Conservation (phyloP, 2,329 filamentous ascomycete species). For the Calonectria pteridis region DNA sequence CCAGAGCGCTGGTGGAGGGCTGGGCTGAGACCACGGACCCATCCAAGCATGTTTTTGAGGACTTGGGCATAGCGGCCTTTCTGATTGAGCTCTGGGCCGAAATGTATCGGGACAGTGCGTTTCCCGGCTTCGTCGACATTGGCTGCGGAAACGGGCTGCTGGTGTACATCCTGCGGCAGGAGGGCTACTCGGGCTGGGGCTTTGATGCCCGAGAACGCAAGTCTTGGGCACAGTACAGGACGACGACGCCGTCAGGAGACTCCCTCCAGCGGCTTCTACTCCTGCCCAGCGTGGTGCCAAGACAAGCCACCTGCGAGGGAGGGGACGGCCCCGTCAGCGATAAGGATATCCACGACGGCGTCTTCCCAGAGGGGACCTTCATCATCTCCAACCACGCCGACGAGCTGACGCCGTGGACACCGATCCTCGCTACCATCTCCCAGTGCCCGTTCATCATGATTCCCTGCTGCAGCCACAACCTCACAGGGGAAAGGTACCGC, state of each 20-base stretch:
- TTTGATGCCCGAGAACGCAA: conserved; percentile 91
- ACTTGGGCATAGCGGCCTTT: conserved; percentile 90
- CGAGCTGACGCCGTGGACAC: conserved; percentile 96
- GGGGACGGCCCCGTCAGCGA: conserved; percentile 25
- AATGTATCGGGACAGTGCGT: conserved; percentile 75
- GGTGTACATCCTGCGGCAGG: conserved; percentile 82
- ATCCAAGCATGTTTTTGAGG: conserved; percentile 94
- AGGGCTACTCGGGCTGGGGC: conserved; percentile 89
- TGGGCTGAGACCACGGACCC: conserved; percentile 94
- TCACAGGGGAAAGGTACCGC: conserved; percentile 81
- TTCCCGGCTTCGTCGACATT: conserved; percentile 95
- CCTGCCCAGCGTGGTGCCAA: conserved; percentile 58
- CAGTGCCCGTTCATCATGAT: conserved; percentile 89
- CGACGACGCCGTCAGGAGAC: conserved; percentile 44
- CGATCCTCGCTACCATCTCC: conserved; percentile 83
- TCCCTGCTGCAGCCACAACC: conserved; percentile 92
- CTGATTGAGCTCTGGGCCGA: conserved; percentile 90
- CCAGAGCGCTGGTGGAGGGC: conserved; percentile 73
- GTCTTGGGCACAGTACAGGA: conserved; percentile 82
- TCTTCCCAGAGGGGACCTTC: conserved; percentile 82
- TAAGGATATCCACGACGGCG: conserved; percentile 65
- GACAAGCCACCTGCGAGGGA: conserved; percentile 26
- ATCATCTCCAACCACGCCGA: conserved; percentile 98
- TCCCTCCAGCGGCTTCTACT: conserved; percentile 62
- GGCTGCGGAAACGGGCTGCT: conserved; percentile 95